Conservation (phyloP, 768 basidiomycete species). For the Suillus tomentosus region DNA sequence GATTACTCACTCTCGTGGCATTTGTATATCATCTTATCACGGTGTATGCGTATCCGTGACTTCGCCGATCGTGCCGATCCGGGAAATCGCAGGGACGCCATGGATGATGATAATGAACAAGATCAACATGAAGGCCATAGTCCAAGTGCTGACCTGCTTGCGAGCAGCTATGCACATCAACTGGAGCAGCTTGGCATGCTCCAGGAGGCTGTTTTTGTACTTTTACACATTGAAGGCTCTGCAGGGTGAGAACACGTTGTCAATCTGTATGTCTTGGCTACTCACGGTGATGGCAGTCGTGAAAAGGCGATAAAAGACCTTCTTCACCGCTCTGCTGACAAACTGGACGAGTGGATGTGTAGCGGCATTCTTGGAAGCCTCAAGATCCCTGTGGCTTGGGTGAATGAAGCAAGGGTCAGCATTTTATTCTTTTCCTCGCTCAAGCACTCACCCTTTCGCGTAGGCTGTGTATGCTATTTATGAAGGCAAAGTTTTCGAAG, state of each 20-base stretch:
- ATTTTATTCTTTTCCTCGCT: constrained; percentile 2
- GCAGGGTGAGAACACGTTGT: constrained; percentile 57
- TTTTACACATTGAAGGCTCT: constrained; percentile 84
- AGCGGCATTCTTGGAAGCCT: constrained; percentile 74
- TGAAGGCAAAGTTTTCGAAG: constrained; percentile 62
- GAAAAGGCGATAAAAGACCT: constrained; percentile 82
- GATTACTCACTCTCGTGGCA: constrained; percentile 92
- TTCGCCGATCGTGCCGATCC: constrained; percentile 77
- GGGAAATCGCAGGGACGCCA: constrained; percentile 35
- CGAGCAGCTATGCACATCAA: constrained; percentile 84
- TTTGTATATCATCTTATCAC: constrained; percentile 83
- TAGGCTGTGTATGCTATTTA: constrained; percentile 71
- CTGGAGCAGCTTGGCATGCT: constrained; percentile 80
- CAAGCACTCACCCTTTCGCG: not conserved
- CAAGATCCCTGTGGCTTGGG: constrained; percentile 82
- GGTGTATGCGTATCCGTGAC: constrained; percentile 81
- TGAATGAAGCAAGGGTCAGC: constrained; percentile 84
- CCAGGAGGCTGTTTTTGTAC: constrained; percentile 85
- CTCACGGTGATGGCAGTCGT: constrained; percentile 53
- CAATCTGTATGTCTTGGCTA: constrained; percentile 5
- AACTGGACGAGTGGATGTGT: constrained; percentile 71
- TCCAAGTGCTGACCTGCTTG: constrained; percentile 78
- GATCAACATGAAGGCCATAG: constrained; percentile 71
- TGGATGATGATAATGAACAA: constrained; percentile 45
- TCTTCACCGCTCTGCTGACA: constrained; percentile 65